Evolutionary conservation across 306 rosid genomes (phyloP).

Genomic region (Acacia melanoxylon): DNA sequence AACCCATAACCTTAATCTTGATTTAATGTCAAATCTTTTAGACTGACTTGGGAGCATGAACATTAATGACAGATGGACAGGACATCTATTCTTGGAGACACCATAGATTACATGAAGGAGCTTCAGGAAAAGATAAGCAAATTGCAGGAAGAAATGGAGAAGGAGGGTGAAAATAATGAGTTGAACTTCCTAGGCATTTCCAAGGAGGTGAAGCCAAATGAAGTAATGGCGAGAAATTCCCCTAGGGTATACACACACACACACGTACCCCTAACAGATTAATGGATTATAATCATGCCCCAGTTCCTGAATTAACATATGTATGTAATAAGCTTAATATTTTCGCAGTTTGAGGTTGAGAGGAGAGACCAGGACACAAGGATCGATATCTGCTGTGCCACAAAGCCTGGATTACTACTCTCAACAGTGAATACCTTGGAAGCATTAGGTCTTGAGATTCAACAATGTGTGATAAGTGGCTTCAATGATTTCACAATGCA

Average conservation of each 20-base stretch:
- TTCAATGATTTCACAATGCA: constrained; percentile 90
- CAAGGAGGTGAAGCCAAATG: constrained; percentile 69
- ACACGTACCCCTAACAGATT: neutral
- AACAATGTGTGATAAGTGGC: constrained; percentile 91
- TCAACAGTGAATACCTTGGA: constrained; percentile 86
- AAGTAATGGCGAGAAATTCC: constrained; percentile 71
- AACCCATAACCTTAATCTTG: neutral
- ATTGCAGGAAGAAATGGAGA: constrained; percentile 62
- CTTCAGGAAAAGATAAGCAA: constrained; percentile 76
- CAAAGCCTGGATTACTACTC: constrained; percentile 80
- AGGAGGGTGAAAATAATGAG: constrained; percentile 35
- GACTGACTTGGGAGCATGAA: constrained; percentile 21
- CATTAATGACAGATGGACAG: constrained; percentile 77
- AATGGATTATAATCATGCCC: constrained; percentile 1
- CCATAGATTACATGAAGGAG: constrained; percentile 96
- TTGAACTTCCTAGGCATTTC: constrained; percentile 51
- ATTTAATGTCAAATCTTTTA: neutral
- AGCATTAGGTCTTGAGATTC: constrained; percentile 89
- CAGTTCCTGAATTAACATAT: constrained; percentile 3
- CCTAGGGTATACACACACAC: constrained; percentile 60
- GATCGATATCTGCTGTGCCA: constrained; percentile 79
- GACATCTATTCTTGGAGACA: constrained; percentile 95
- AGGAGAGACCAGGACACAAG: constrained; percentile 70
- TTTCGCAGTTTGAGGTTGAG: constrained; percentile 82
- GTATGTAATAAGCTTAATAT: neutral